Conservation (phyloP, 257 asterid species). For the Euphrasia confusa region DNA sequence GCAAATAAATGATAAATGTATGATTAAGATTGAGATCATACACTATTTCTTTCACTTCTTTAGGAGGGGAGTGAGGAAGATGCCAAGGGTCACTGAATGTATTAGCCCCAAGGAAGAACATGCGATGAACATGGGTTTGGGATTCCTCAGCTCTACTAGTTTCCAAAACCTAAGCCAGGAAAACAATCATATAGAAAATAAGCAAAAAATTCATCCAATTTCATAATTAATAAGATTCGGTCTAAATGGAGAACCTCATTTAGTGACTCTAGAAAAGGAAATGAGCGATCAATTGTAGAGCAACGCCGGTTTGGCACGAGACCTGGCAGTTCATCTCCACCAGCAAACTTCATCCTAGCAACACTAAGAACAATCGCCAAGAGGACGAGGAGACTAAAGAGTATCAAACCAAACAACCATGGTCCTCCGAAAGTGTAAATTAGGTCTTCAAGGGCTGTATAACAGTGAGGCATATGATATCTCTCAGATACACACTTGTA, state of each 20-base stretch:
- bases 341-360: slow-evolving; percentile 79
- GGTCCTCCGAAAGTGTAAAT: slow-evolving; percentile 91
- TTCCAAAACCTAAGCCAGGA: slow-evolving; percentile 65
- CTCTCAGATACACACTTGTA: slow-evolving; percentile 84
- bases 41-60: slow-evolving; percentile 82
- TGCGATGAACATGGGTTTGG: slow-evolving; percentile 75
- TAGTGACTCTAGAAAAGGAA: slow-evolving; percentile 80
- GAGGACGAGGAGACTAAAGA: slow-evolving; percentile 62
- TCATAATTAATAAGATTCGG: slow-evolving; percentile 16
- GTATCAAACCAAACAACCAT: slow-evolving; percentile 75
- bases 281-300: slow-evolving; percentile 78
- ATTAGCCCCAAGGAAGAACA: slow-evolving; percentile 79
- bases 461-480: slow-evolving; percentile 81
- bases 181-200: slow-evolving; percentile 10
- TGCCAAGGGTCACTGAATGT: slow-evolving; percentile 89
- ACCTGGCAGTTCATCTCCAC: slow-evolving; percentile 70
- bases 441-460: slow-evolving; percentile 82
- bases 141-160: slow-evolving; percentile 82
- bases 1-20: slow-evolving; percentile 10
- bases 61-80: slow-evolving; percentile 83
- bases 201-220: slow-evolving; percentile 15
- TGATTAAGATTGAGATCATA: slow-evolving; percentile 35
- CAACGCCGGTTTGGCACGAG: slow-evolving; percentile 57
- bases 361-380: slow-evolving; percentile 82
- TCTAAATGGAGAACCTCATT: slow-evolving; percentile 58